These are phyloP conservation scores for Asterella californica DNA, from an alignment of 225 moss, liverwort and hornwort genomes.

Conservation along the genomic window DNA sequence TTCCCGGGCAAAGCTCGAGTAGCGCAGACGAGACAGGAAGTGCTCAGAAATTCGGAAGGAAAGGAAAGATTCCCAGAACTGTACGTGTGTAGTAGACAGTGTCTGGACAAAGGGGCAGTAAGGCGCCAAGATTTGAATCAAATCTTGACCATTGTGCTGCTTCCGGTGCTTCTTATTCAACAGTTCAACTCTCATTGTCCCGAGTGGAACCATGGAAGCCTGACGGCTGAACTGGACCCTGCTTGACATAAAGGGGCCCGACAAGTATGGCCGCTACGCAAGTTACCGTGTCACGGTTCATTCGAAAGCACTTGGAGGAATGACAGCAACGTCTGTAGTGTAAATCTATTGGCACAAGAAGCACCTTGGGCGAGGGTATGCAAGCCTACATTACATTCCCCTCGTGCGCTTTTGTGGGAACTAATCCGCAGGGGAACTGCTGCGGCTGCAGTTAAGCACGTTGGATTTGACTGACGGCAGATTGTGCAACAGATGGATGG, in stretches of 20 bases:
- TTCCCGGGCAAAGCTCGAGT: too few relatives aligned
- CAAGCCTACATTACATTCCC: neutral
- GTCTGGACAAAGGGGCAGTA: neutral
- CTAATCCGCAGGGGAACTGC: neutral
- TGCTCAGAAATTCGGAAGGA: neutral
- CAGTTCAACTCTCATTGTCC: too few relatives aligned
- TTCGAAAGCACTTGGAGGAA: neutral
- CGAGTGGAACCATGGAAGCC: too few relatives aligned
- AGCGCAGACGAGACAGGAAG: neutral
- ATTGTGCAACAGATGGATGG: neutral
- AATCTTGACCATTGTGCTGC: neutral
- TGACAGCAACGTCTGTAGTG: neutral
- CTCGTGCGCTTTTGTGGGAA: neutral
- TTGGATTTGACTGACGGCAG: neutral
- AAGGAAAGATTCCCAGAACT: too few relatives aligned
- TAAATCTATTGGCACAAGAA: neutral
- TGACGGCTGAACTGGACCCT: too few relatives aligned
- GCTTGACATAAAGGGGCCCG: too few relatives aligned
- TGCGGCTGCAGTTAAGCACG: too few relatives aligned
- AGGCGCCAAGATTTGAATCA: slow-evolving; percentile 1
- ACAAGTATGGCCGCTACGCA: too few relatives aligned
- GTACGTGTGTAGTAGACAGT: neutral
- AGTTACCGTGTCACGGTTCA: neutral
- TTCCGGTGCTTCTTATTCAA: neutral
- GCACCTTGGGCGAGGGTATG: neutral